Evolutionary conservation across 148 eudicot species (phyloP).

Genomic region (Cornus florida): DNA sequence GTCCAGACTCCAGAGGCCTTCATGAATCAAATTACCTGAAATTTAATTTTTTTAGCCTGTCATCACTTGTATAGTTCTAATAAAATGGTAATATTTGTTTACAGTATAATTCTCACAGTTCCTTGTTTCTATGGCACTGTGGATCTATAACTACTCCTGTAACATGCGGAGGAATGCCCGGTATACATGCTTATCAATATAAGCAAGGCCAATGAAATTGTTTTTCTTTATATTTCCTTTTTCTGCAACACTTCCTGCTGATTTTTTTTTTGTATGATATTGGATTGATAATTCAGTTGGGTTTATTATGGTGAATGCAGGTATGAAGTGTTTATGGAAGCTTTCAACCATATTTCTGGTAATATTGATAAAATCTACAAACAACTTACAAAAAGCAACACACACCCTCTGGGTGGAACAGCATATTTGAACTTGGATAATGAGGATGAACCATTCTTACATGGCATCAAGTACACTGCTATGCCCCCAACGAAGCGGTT

Average conservation of each 20-base stretch:
- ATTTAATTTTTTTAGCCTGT: no score
- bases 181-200: background rate
- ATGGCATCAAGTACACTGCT: constrained; percentile 88
- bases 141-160: no score
- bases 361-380: constrained; percentile 96
- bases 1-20: no score
- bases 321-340: constrained; percentile 76
- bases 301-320: constrained; percentile 40
- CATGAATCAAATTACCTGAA: no score
- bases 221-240: background rate
- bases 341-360: constrained; percentile 77
- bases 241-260: background rate
- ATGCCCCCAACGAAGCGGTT: constrained; percentile 99
- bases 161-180: background rate
- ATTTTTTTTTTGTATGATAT: no score
- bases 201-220: background rate
- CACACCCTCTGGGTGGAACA: constrained; percentile 93
- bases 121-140: no score
- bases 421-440: constrained; percentile 92
- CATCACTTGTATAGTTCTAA: no score
- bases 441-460: constrained; percentile 85
- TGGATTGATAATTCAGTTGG: background rate
- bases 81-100: no score
- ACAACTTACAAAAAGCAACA: constrained; percentile 82
- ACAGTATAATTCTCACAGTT: no score